Evolutionary conservation across 345 rosid genomes (phyloP), one percentile per base, ranked within the genome.

Genomic region (Salix brachista): DNA sequence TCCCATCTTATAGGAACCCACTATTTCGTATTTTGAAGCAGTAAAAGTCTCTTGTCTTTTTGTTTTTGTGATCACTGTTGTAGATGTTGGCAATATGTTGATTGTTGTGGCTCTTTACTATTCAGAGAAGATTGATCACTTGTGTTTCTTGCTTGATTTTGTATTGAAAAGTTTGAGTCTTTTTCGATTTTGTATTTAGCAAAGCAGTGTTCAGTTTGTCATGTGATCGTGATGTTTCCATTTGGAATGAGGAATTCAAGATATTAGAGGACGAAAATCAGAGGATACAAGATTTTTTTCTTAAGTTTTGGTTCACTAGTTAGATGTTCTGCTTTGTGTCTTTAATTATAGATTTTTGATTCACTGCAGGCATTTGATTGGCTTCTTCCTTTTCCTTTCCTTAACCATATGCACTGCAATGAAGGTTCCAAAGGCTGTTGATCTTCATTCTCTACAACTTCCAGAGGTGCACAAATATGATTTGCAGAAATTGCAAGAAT

Each of bases 301-400:
- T 39, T 41, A n/a, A 19, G 11, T 44, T 65, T 50, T 68, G 61
- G 28, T 42, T 73, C 60, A 48, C 42, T 18, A 68, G 36, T 25
- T 46, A 67, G 56, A 65, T 36, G 39, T 69, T 71, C 56, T 72
- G 23, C 39, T 67, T 10, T 58, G 42, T 5, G 50, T 73, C 41
- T 39, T 42, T 69, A 71, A 32, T 58, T 19, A 39, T 17, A 67
- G 44, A 70, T 67, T 70, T 48, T 0, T 37, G 64, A 42, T 70
- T 80, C 26, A 50, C 48, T 85, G 91, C 91, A 95, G 99, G 87
- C 99, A 95, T 87, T 86, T 95, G 89, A 91, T 95, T 81, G 99
- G 99, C n/a, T 95, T 95, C 86, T 95, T 95, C 85, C 73, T 95
- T 78, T 95, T 95, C 86, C 93, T 95, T 72, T 82, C 96, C 69